Evolutionary conservation across 805 yeast genomes (phyloP).

Genomic region (Henningerozyma blattae): DNA sequence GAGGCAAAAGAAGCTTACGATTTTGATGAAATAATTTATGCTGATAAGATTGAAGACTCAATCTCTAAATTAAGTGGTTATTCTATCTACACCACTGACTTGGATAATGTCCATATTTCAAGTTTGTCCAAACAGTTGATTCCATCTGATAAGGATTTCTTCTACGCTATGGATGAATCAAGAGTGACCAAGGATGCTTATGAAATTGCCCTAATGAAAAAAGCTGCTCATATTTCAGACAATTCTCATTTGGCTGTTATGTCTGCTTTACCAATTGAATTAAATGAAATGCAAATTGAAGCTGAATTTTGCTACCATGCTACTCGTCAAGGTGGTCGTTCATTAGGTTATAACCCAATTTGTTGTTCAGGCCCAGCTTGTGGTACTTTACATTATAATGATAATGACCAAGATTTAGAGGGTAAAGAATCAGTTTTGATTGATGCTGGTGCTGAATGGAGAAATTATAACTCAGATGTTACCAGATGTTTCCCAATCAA

Average conservation of each 20-base stretch:
- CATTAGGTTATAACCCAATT: constrained; percentile 86
- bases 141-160: constrained; percentile 36
- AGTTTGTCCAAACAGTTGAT: constrained; percentile 27
- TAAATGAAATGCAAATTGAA: constrained; percentile 82
- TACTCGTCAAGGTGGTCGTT: constrained; percentile 83
- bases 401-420: constrained; percentile 55
- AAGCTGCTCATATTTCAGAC: constrained; percentile 78
- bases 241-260: constrained; percentile 83
- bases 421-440: constrained; percentile 60
- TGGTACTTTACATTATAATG: constrained; percentile 81
- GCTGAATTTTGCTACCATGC: constrained; percentile 94
- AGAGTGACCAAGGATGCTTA: constrained; percentile 74
- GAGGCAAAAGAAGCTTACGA: constrained; percentile 59
- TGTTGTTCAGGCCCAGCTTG: constrained; percentile 91
- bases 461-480: constrained; percentile 83
- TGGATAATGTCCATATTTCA: constrained; percentile 32
- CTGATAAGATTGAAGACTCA: constrained; percentile 32
- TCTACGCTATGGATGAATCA: constrained; percentile 76
- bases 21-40: constrained; percentile 70
- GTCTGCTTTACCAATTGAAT: constrained; percentile 83
- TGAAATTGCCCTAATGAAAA: constrained; percentile 64
- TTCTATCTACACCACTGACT: constrained; percentile 39
- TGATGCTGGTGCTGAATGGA: constrained; percentile 98
- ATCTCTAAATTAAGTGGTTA: constrained; percentile 21
- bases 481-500: constrained; percentile 89